Evolutionary conservation across 73 alveolate genomes (phyloP), one percentile per base, ranked within the genome.

Genomic region (Chromera velia): DNA sequence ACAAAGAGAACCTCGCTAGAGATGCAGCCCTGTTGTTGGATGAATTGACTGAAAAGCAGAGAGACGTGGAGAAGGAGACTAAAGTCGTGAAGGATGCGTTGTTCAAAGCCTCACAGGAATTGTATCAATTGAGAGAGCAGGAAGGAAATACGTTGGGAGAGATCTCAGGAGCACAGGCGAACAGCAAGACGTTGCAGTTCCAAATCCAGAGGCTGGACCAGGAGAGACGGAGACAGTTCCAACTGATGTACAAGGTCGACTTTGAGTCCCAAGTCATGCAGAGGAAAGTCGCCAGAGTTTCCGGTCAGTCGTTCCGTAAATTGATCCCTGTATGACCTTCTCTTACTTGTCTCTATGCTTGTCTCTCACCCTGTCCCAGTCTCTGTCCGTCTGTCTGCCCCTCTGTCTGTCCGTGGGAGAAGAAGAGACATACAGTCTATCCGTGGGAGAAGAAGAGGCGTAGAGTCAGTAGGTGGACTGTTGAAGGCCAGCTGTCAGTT

Each of bases 191-290:
- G 24, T 17, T 17, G 65, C 90, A 95, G 82, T 94, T 97, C 55
- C 93, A 88, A 81, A 94, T 95, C 81, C 90, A 88, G 83, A 95
- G 92, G 90, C 88, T 91, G 75, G 97, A 94, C 78, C 90, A 91
- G 82, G 99, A 95, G 68, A 87, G 88, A 69, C 92, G 91, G 83
- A 92, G 95, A 70, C 96, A 95, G 73, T 88, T 94, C 80, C 98
- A 93, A 83, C 83, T 95, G 81, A 89, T 91, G 32, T 95, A 95
- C 76, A 92, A 90, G 65, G 97, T 95, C 18, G 99, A 95, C 88
- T 95, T 91, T 93, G 92, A 91, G 78, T 93, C 95, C 47, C 99
- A 95, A 88, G 90, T 91, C 76, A 95, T 93, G 98, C 98, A 95
- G 90, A 88, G 99, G 75, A 95, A 91, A 81, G 97, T 92, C 27